phyloP scores from a whole-genome alignment of 805 yeast genomes.

The Grigorovia yakushimaensis region DNA sequence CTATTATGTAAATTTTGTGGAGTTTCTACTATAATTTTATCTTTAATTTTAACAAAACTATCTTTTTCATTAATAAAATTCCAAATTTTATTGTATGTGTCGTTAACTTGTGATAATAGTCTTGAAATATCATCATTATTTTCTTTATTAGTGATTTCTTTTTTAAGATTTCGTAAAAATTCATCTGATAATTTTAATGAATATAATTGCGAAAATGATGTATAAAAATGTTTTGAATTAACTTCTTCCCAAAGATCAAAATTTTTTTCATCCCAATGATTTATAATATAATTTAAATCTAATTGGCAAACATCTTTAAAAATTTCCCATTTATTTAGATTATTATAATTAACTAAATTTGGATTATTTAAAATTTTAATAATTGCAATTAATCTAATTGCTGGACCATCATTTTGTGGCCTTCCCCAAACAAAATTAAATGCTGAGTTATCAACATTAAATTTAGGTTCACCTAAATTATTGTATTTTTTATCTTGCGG shows the following conservation, averaged over 20 bases:
- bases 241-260: slow-evolving; percentile 95
- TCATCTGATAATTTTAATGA: slow-evolving; percentile 41
- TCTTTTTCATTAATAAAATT: slow-evolving; percentile 14
- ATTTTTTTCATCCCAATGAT: slow-evolving; percentile 54
- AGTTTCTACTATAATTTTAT: slow-evolving; percentile 61
- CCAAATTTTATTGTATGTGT: background rate
- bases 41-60: slow-evolving; percentile 30
- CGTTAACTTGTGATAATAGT: slow-evolving; percentile 7
- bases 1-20: slow-evolving; percentile 43
- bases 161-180: slow-evolving; percentile 1
- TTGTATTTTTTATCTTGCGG: slow-evolving; percentile 32
- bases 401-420: slow-evolving; percentile 95
- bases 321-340: slow-evolving; percentile 10
- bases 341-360: slow-evolving; percentile 15
- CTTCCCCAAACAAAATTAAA: slow-evolving; percentile 78
- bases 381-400: slow-evolving; percentile 61
- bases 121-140: slow-evolving; percentile 10
- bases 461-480: slow-evolving; percentile 89
- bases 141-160: slow-evolving; percentile 1
- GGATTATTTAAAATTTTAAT: slow-evolving; percentile 43
- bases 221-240: slow-evolving; percentile 66
- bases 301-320: slow-evolving; percentile 37
- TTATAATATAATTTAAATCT: slow-evolving; percentile 56
- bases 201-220: slow-evolving; percentile 61
- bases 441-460: slow-evolving; percentile 51